Evolutionary conservation across 148 eudicot genomes (phyloP).

Genomic region (Tetragonia tetragonoides): DNA sequence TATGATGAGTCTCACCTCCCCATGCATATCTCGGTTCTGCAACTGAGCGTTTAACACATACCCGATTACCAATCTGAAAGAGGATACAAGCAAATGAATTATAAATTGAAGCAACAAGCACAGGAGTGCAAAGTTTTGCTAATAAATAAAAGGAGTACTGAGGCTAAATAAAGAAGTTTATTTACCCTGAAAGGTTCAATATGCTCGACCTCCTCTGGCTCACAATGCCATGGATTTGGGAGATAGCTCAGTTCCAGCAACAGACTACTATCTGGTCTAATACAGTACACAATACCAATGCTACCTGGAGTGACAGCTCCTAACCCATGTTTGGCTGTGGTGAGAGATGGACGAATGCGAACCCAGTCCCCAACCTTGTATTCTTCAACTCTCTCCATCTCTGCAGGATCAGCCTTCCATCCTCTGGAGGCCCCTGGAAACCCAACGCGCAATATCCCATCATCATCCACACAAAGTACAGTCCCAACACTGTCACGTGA

Average conservation of each 20-base stretch:
- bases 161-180: slow-evolving; percentile 3
- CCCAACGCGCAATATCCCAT: slow-evolving; percentile 96
- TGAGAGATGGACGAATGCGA: slow-evolving; percentile 90
- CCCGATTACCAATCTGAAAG: slow-evolving; percentile 81
- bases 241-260: slow-evolving; percentile 85
- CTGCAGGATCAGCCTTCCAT: slow-evolving; percentile 99
- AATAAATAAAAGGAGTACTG: background rate
- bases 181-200: slow-evolving; percentile 85
- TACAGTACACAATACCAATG: slow-evolving; percentile 90
- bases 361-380: slow-evolving; percentile 99
- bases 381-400: slow-evolving; percentile 98
- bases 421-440: slow-evolving; percentile 99
- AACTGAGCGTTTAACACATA: slow-evolving; percentile 93
- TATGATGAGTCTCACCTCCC: slow-evolving; percentile 99
- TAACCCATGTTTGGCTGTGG: slow-evolving; percentile 90
- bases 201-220: slow-evolving; percentile 99
- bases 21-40: slow-evolving; percentile 99
- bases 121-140: background rate
- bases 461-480: slow-evolving; percentile 96
- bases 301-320: slow-evolving; percentile 98
- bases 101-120: slow-evolving; percentile 15
- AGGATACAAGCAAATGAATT: slow-evolving; percentile 6
- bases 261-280: slow-evolving; percentile 89
- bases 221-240: slow-evolving; percentile 98
- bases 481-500: slow-evolving; percentile 94